phyloP scores from a whole-genome alignment of 768 basidiomycete genomes.

The Cubamyces sp. region DNA sequence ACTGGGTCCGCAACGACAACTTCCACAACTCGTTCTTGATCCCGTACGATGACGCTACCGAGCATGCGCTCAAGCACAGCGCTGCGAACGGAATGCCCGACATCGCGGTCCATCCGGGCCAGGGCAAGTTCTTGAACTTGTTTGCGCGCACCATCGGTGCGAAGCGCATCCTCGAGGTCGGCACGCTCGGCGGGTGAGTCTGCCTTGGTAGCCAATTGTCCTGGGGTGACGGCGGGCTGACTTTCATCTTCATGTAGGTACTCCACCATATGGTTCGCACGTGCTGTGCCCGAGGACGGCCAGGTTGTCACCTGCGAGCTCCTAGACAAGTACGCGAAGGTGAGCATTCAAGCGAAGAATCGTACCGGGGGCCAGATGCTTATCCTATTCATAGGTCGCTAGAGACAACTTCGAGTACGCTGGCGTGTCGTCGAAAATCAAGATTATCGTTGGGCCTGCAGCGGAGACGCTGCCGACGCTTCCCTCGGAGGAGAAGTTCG shows the following conservation, averaged over 20 bases:
- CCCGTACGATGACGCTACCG: conserved; percentile 46
- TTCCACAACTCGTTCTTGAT: conserved; percentile 63
- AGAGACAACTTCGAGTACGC: conserved; percentile 58
- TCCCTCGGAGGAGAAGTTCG: conserved; percentile 54
- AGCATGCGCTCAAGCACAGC: conserved; percentile 45
- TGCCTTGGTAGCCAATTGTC: neutral
- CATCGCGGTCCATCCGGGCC: conserved; percentile 55
- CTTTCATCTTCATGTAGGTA: conserved; percentile 28
- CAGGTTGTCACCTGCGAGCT: conserved; percentile 52
- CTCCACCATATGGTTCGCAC: conserved; percentile 42
- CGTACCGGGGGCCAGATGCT: neutral
- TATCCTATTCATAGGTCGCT: conserved; percentile 49
- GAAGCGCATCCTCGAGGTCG: conserved; percentile 64
- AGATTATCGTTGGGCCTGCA: conserved; percentile 56
- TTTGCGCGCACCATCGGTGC: conserved; percentile 54
- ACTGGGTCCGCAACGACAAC: conserved; percentile 55
- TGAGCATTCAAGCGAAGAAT: conserved; percentile 22
- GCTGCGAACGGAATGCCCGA: conserved; percentile 49
- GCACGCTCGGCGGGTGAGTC: conserved; percentile 64
- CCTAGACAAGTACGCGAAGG: conserved; percentile 49
- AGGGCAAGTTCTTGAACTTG: conserved; percentile 62
- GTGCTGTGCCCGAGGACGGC: conserved; percentile 52
- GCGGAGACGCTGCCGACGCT: conserved; percentile 52
- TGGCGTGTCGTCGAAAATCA: conserved; percentile 52
- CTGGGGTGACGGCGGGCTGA: neutral